Conservation (phyloP, 108 stramenopile genomes). For the Chaetoceros tenuissimus region DNA sequence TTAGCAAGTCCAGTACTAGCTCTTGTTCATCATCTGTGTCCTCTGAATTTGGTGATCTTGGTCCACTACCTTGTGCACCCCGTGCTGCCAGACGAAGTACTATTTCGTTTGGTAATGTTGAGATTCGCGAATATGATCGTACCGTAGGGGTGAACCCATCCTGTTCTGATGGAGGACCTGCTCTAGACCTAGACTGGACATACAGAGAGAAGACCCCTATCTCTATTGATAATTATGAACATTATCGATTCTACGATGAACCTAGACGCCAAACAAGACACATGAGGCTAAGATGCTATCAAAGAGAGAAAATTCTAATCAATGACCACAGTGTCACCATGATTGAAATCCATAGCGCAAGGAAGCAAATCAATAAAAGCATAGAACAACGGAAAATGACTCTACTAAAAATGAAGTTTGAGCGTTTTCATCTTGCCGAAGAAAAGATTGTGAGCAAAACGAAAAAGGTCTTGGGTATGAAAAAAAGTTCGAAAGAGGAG, state of each 20-base stretch:
- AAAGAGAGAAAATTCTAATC: conserved; percentile 35
- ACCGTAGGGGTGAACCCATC: conserved; percentile 58
- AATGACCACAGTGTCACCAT: conserved; percentile 32
- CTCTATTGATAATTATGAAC: conserved; percentile 39
- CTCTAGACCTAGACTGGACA: conserved; percentile 43
- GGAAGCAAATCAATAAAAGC: conserved; percentile 33
- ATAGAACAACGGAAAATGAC: conserved; percentile 42
- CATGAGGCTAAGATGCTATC: conserved; percentile 25
- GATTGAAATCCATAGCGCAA: conserved; percentile 38
- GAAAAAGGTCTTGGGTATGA: too few species aligned
- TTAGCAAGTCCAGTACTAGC: too few species aligned
- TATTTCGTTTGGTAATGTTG: conserved; percentile 28
- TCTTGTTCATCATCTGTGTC: too few species aligned
- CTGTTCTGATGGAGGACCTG: conserved; percentile 42
- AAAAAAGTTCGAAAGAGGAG: too few species aligned
- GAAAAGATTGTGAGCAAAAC: too few species aligned
- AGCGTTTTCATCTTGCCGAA: too few species aligned
- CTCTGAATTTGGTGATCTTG: too few species aligned
- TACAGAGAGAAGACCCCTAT: conserved; percentile 4
- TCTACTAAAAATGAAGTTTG: too few species aligned
- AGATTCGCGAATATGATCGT: conserved; percentile 45
- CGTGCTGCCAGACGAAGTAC: too few species aligned
- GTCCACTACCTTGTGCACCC: too few species aligned
- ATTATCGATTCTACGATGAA: conserved; percentile 19
- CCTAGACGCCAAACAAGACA: conserved; percentile 34